Base-by-base conservation (phyloP, 371 early-diverging fungal species). In the Actinomucor elegans region DNA sequence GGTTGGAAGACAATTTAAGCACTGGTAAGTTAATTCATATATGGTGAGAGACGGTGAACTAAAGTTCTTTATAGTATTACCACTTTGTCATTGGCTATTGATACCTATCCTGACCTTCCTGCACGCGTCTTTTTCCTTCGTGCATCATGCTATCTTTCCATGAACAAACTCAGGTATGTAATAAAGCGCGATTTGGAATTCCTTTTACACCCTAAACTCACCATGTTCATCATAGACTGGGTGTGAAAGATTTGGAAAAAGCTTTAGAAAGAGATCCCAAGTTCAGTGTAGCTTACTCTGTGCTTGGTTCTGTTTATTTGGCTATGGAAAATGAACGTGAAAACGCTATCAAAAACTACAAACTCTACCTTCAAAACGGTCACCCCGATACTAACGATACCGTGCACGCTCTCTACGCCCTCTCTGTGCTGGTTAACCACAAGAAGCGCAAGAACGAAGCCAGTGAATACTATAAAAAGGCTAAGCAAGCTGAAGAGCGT, bases 1-100 rank as follows among this genome's bases (percentile, higher is more conserved):
- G 60, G 78, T 78, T 20, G 86, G 86, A 36, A 79, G 71, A 55
- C 86, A 86, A 64, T 84, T 57, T 48, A 75, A 77, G 60, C 84
- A 83, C 63, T 84, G 84, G 79, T 78, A 73, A 66, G 63, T 42
- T 7, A 17, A 27, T 49, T 27, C n/a, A n/a, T n/a, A 8, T 41
- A 20, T 10, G 4, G 12, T 41, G 24, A 24, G 11, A 23, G 6
- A 20, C 24, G 29, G 35, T n/a, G n/a, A n/a, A n/a, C n/a, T n/a
- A n/a, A n/a, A 23, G 14, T 27, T 44, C 11, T 24, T 35, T 48
- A 11, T 62, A 79, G 79, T 64, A 71, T 75, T 26, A 61, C 64
- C 17, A 81, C 82, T 11, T 77, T 79, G 26, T 50, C 63, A 44
- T 73, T 79, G 71, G 81, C 71, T 21, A 71, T 68, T 59, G 53